Evolutionary conservation across 768 basidiomycete species (phyloP).

Genomic region (Cystoderma amianthinum): DNA sequence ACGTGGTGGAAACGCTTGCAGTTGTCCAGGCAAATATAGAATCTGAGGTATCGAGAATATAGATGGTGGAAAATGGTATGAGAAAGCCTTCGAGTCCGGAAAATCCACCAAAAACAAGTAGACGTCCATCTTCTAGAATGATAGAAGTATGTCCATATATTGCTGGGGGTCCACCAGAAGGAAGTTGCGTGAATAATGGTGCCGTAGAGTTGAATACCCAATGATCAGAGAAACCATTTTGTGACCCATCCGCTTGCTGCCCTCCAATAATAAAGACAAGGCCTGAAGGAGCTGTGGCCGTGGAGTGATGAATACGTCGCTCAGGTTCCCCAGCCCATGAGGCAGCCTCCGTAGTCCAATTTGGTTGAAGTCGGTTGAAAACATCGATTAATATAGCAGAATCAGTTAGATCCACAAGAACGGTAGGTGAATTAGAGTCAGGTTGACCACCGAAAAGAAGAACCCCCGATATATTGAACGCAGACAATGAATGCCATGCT

Average conservation of each 20-base stretch:
- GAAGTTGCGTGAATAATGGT: slow-evolving; percentile 48
- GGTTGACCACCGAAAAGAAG: slow-evolving; percentile 77
- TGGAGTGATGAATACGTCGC: slow-evolving; percentile 71
- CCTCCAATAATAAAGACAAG: slow-evolving; percentile 73
- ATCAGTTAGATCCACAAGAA: slow-evolving; percentile 47
- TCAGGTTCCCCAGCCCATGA: slow-evolving; percentile 64
- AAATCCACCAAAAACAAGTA: slow-evolving; percentile 76
- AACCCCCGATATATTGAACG: slow-evolving; percentile 43
- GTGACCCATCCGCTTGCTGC: slow-evolving; percentile 75
- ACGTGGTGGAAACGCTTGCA: slow-evolving; percentile 25
- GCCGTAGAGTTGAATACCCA: slow-evolving; percentile 50
- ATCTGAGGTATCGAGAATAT: slow-evolving; percentile 54
- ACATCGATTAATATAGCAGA: slow-evolving; percentile 57
- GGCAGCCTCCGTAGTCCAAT: slow-evolving; percentile 38
- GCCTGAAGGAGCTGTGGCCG: slow-evolving; percentile 39
- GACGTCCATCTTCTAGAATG: slow-evolving; percentile 58
- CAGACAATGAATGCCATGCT: slow-evolving; percentile 77
- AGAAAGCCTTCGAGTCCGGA: slow-evolving; percentile 36
- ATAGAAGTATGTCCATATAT: slow-evolving; percentile 69
- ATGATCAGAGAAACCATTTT: slow-evolving; percentile 51
- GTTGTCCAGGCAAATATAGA: slow-evolving; percentile 41
- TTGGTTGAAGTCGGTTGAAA: slow-evolving; percentile 23
- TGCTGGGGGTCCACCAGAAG: slow-evolving; percentile 54
- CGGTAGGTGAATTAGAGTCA: slow-evolving; percentile 46
- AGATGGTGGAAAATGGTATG: slow-evolving; percentile 52